These are phyloP conservation scores for Suhomyces pyralidae DNA, from an alignment of 805 yeast species.

Conservation along the genomic window DNA sequence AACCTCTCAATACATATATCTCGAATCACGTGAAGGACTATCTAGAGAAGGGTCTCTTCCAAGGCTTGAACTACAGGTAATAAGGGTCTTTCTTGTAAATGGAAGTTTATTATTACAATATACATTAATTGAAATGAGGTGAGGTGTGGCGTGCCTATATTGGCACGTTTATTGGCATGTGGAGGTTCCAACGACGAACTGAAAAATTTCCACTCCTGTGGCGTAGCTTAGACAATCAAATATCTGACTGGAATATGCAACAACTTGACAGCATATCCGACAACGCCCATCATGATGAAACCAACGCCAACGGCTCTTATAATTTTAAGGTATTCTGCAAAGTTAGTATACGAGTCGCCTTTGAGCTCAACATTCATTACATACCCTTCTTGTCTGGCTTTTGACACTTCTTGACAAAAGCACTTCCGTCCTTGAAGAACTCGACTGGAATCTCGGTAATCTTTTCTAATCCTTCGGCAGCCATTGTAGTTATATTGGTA, in stretches of 20 bases:
- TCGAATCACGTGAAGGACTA: background rate
- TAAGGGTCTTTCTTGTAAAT: background rate
- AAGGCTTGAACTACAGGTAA: background rate
- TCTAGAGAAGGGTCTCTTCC: background rate
- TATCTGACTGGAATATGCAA: conserved; percentile 95
- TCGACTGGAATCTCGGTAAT: conserved; percentile 84
- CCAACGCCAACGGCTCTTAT: conserved; percentile 96
- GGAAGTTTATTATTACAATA: background rate
- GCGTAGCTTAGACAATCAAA: conserved; percentile 66
- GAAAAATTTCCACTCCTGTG: background rate
- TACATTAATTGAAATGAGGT: background rate
- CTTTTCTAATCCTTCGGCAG: conserved; percentile 66
- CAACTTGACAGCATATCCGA: conserved; percentile 92
- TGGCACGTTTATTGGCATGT: background rate
- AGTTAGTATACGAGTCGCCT: conserved; percentile 7
- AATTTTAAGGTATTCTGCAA: conserved; percentile 84
- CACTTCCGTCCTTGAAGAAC: conserved; percentile 86
- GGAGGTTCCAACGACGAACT: background rate
- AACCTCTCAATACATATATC: too few species aligned
- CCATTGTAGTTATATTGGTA: conserved; percentile 25
- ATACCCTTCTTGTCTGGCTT: conserved; percentile 82
- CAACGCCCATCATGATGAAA: conserved; percentile 95
- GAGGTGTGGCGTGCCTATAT: background rate
- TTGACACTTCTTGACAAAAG: conserved; percentile 86
- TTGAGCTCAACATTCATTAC: conserved; percentile 17